Percentiles rank a stretch among this genome's conserved stretches.
These are phyloP conservation scores for Ogataea saltuana DNA, from an alignment of 805 yeast genomes.

Conservation along the genomic window DNA sequence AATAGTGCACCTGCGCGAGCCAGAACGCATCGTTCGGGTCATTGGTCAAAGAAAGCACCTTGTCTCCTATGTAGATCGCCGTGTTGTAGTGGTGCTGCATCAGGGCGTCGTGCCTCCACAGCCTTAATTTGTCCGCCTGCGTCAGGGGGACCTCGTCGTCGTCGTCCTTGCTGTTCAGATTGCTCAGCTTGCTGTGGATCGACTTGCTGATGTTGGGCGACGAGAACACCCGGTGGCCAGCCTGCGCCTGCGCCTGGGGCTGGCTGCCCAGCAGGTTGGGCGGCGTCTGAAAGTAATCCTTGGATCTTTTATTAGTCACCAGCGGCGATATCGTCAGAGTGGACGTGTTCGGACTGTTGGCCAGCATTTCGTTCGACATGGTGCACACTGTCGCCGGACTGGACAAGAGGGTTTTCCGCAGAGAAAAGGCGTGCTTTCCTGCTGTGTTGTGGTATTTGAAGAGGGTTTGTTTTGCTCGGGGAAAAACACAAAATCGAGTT, in stretches of 20 bases:
- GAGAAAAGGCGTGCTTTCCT: background rate
- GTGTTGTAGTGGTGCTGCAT: slow-evolving; percentile 90
- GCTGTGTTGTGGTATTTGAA: background rate
- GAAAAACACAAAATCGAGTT: too few relatives aligned
- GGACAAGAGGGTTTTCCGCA: too few relatives aligned
- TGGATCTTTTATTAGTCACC: slow-evolving; percentile 39
- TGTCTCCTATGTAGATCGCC: slow-evolving; percentile 91
- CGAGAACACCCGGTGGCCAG: slow-evolving; percentile 24
- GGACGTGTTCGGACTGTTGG: slow-evolving; percentile 60
- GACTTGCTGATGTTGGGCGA: slow-evolving; percentile 27
- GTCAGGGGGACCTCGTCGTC: slow-evolving; percentile 50
- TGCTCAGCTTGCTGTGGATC: slow-evolving; percentile 13
- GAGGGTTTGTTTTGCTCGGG: too few relatives aligned
- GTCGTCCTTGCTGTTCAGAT: slow-evolving; percentile 15
- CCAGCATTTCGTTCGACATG: slow-evolving; percentile 24
- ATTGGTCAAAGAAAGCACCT: slow-evolving; percentile 75
- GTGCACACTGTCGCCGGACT: too few relatives aligned
- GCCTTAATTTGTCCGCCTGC: slow-evolving; percentile 79
- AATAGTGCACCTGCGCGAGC: slow-evolving; percentile 87
- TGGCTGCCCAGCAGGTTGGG: slow-evolving; percentile 29
- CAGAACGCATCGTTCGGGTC: slow-evolving; percentile 95
- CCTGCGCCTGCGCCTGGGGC: slow-evolving; percentile 22
- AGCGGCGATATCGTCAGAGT: slow-evolving; percentile 74
- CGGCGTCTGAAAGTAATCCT: slow-evolving; percentile 39
- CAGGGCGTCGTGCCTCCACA: slow-evolving; percentile 92